Conservation (phyloP, 257 asterid species). For the Solanum paucissectum region DNA sequence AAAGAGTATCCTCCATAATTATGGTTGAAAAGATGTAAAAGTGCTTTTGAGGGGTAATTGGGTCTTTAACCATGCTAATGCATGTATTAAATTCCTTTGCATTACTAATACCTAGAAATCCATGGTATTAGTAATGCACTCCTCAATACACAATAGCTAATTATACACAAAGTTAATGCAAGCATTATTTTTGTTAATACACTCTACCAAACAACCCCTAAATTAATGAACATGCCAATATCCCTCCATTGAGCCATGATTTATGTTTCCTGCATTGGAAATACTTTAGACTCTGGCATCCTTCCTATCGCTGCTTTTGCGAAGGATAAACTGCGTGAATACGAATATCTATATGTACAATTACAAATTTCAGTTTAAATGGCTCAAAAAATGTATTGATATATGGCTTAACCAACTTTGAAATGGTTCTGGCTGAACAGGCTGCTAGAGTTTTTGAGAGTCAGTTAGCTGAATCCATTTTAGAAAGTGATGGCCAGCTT, state of each 20-base stretch:
- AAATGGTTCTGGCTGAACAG: conserved; percentile 25
- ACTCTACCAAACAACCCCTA: neutral
- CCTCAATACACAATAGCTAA: neutral
- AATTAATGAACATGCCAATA: neutral
- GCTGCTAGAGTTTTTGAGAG: conserved; percentile 99
- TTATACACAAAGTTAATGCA: neutral
- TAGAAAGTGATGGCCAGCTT: conserved; percentile 97
- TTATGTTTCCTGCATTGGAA: neutral
- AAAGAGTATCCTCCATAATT: neutral
- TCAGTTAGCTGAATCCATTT: conserved; percentile 90
- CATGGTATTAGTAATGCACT: neutral
- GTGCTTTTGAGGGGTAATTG: neutral
- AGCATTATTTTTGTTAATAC: neutral
- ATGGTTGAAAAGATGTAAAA: neutral
- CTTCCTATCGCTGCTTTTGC: neutral
- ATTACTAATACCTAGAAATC: neutral
- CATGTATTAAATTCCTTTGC: neutral
- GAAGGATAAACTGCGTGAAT: neutral
- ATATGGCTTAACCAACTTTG: neutral
- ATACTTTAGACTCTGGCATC: neutral
- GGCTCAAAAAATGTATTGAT: neutral
- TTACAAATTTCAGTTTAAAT: neutral
- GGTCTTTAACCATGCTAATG: neutral
- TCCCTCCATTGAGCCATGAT: neutral
- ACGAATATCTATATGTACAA: neutral